Base-by-base conservation (phyloP, 1,284 basidiomycete species). In the Abortiporus biennis region DNA sequence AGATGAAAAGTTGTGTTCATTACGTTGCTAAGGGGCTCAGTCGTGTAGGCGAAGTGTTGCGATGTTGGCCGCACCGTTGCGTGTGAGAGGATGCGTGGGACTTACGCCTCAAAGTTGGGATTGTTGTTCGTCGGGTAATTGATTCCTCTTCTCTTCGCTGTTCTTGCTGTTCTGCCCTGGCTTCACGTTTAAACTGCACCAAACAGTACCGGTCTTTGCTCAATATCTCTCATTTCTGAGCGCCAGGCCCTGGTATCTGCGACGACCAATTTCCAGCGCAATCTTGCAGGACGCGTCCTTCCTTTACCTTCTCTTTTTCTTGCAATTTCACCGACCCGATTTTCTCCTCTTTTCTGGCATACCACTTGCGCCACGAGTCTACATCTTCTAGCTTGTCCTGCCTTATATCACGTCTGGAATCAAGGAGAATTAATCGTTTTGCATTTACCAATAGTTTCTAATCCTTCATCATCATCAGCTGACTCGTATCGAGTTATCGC, bases 251-350 rank as follows among this genome's bases (percentile, higher is more conserved):
- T n/a, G n/a, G n/a, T n/a, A n/a, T n/a, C n/a, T n/a, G n/a, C n/a
- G n/a, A n/a, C n/a, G n/a, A n/a, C n/a, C n/a, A 49, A 47, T 44
- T 45, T 45, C 47, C 45, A 51, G 48, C 44, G 51, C 49, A 46
- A n/a, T n/a, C n/a, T n/a, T 43, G 45, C 47, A 47, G 51, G 52
- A 57, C 57, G 54, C 52, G 54, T 54, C 54, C 52, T 53, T 62
- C 59, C 54, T 58, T 59, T 56, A 44, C 39, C 38, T 49, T 52
- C 50, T 47, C 45, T 47, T 48, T 42, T 49, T 52, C 42, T 45
- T 47, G 50, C 40, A 27, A 43, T 34, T 39, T 36, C 47, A 40
- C 49, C 49, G 47, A 46, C 56, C 47, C 47, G 44, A 40, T 47
- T 34, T 43, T 43, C 44, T 45, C 47, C 47, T 45, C 38, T 45